Base-by-base conservation (phyloP, 305 asterid species). In the Fraxinus xanthoxyloides region DNA sequence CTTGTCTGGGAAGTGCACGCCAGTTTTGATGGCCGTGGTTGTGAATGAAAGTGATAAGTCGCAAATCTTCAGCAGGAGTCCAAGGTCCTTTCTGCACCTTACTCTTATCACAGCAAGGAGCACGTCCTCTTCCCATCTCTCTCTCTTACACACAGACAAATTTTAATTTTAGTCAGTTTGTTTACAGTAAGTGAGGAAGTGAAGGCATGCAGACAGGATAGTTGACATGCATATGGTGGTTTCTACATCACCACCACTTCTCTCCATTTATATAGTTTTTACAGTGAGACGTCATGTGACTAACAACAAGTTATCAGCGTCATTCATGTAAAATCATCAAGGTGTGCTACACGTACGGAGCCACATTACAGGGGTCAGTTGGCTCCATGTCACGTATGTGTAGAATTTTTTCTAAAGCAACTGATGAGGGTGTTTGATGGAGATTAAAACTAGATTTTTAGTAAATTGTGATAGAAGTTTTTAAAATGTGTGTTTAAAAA, bases 51-150 rank as follows among this genome's bases (percentile, higher is more conserved):
- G 75, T 13, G 2, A 76, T 72, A 5, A 92, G 95, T 73, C 72
- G 76, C 2, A 61, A 80, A 54, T 92, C 97, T 75, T 92, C 97
- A 0, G 85, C 90, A 24, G 87, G 82, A 87, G 89, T 92, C 97
- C 97, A 92, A 26, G 92, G 86, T 5, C 95, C 94, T 54, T 19
- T 88, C 87, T 91, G 90, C 79, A 92, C 95, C 77, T 88, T 89
- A 67, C 75, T 86, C 89, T 87, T 91, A n/a, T 92, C 97, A 10
- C 95, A 92, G 78, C 95, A 92, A 0, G 97, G 92, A 7, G 95
- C 89, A 79, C 95, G 81, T 7, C 93, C 94, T 84, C 67, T 77
- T 4, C 90, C 89, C 91, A 85, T 85, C 15, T 70, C 30, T 72
- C 36, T 79, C 23, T 3, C 73, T 65, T 72, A 48, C 7, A 15